Evolutionary conservation across 2,329 filamentous ascomycete genomes (phyloP).

Genomic region (Leptodontidium sp.): DNA sequence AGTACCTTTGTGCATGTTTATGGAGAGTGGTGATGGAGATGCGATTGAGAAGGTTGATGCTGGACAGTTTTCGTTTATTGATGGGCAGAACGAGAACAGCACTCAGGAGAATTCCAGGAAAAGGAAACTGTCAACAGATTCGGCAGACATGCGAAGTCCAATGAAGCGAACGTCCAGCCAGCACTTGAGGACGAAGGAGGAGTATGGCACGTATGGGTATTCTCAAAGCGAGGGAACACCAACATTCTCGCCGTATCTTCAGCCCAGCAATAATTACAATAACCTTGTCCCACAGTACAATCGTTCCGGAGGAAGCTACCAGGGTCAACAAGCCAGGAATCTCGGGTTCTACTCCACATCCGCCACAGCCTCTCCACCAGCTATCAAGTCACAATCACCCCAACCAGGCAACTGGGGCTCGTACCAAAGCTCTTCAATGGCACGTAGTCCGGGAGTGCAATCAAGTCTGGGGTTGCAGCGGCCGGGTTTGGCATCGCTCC

Average conservation of each 20-base stretch:
- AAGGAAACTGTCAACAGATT: constrained; percentile 62
- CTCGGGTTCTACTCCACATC: constrained; percentile 52
- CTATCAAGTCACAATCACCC: constrained; percentile 57
- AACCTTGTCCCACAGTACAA: constrained; percentile 47
- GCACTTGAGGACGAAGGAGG: constrained; percentile 56
- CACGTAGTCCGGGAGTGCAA: constrained; percentile 53
- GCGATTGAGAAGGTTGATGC: constrained; percentile 60
- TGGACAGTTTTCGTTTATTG: constrained; percentile 68
- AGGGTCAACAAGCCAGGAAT: constrained; percentile 50
- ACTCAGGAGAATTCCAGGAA: constrained; percentile 57
- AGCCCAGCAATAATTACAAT: constrained; percentile 56
- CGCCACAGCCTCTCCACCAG: constrained; percentile 50
- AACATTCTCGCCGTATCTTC: constrained; percentile 59
- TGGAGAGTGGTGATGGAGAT: constrained; percentile 64
- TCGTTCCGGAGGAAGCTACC: constrained; percentile 48
- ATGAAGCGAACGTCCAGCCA: constrained; percentile 56
- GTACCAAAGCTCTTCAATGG: constrained; percentile 51
- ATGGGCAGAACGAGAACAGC: constrained; percentile 48
- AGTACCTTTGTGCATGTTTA: constrained; percentile 65
- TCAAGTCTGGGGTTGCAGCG: constrained; percentile 40
- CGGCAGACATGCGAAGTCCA: constrained; percentile 56
- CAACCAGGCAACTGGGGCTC: constrained; percentile 56
- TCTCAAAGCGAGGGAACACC: constrained; percentile 55
- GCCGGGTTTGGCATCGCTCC: constrained; percentile 36
- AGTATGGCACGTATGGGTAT: constrained; percentile 65